Evolutionary conservation across 805 yeast species (phyloP).

Genomic region (Ogataea naganishii): DNA sequence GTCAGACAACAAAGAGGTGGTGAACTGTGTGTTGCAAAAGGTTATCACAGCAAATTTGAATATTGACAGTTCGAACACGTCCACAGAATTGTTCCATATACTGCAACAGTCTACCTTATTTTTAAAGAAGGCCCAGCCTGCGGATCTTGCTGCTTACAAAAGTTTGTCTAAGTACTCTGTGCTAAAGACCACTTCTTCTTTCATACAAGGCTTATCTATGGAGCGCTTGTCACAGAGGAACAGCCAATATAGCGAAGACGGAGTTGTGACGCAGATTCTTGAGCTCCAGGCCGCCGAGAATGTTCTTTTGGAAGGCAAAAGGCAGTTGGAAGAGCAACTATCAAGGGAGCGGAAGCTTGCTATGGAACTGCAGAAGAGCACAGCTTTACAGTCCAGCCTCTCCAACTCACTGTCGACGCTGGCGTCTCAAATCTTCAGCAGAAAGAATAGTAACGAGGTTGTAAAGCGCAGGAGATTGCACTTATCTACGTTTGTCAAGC

Average conservation of each 20-base stretch:
- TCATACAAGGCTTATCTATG: background rate
- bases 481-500: constrained; percentile 1
- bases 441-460: background rate
- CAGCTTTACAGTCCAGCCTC: background rate
- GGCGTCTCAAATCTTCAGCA: no score
- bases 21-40: constrained; percentile 20
- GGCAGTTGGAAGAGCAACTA: constrained; percentile 1
- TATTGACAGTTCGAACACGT: constrained; percentile 11
- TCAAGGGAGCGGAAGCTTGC: background rate
- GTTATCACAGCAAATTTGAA: constrained; percentile 18
- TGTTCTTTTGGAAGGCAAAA: background rate
- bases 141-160: no score
- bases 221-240: background rate
- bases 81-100: constrained; percentile 17
- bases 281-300: constrained; percentile 1
- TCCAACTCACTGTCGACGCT: background rate
- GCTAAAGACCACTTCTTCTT: constrained; percentile 1
- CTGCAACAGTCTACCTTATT: constrained; percentile 12
- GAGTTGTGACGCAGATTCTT: background rate
- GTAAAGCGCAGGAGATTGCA: background rate
- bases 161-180: constrained; percentile 1
- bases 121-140: constrained; percentile 7
- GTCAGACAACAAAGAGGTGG: constrained; percentile 15
- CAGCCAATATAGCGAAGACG: background rate
- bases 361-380: background rate